A percentile compares a stretch with the other conserved stretches of the same genome.
phyloP scores from a whole-genome alignment of 331 rosid genomes.

The Ulmus americana region DNA sequence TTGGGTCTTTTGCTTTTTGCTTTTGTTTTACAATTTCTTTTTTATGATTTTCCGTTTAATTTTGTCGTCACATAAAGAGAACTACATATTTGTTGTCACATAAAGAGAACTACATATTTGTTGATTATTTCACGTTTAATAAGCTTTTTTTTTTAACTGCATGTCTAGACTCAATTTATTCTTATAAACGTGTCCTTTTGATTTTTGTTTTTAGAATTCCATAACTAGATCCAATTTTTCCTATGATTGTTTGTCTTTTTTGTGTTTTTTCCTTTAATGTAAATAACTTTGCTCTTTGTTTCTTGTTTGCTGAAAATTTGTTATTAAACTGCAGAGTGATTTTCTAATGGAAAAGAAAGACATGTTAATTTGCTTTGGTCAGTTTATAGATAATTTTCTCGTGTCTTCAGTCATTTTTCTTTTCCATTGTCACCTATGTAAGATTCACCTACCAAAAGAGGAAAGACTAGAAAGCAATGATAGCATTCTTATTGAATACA shows the following conservation, averaged over 20 bases:
- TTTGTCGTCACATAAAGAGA: constrained; percentile 15
- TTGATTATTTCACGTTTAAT: constrained; percentile 19
- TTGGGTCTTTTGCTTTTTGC: constrained; percentile 40
- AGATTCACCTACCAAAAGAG: background rate
- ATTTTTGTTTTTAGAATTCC: constrained; percentile 2
- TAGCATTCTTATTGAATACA: background rate
- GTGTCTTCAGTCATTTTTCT: background rate
- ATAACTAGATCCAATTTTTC: constrained; percentile 7
- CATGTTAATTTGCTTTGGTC: background rate
- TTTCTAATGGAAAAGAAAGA: too few relatives aligned
- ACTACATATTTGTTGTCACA: constrained; percentile 10
- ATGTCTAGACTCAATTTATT: constrained; percentile 15
- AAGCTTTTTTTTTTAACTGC: background rate
- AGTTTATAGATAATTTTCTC: background rate
- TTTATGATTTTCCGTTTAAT: background rate
- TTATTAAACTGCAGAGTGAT: too few relatives aligned
- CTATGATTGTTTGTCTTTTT: background rate
- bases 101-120: constrained; percentile 20
- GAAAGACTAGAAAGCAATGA: background rate
- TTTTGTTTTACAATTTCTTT: constrained; percentile 15
- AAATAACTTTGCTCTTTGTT: too few relatives aligned
- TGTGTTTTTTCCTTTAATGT: background rate
- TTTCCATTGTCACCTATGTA: background rate
- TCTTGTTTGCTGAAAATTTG: too few relatives aligned
- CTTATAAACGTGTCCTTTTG: constrained; percentile 1